Percentiles rank a stretch among this genome's conserved stretches.
phyloP scores from a whole-genome alignment of 352 stramenopile species.

The Globisporangium spinosum region DNA sequence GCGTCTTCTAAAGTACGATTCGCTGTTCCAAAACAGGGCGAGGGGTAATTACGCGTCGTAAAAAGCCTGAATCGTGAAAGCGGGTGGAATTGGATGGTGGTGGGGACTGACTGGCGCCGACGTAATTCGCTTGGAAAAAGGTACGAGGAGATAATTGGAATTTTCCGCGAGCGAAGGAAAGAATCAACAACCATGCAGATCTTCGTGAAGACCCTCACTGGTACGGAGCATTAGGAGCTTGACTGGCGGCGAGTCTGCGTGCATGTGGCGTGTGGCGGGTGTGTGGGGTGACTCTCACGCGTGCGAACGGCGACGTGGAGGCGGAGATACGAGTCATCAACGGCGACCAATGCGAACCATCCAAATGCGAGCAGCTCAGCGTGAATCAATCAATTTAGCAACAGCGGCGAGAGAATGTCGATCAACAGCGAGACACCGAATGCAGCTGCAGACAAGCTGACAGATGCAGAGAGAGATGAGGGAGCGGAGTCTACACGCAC shows the following conservation, averaged over 20 bases:
- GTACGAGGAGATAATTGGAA: constrained; percentile 39
- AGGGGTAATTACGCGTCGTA: constrained; percentile 17
- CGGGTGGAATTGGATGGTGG: constrained; percentile 29
- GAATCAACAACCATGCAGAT: constrained; percentile 63
- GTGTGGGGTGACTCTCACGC: background rate
- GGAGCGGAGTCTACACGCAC: background rate
- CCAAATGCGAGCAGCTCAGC: background rate
- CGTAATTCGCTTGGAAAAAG: background rate
- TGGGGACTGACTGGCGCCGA: constrained; percentile 21
- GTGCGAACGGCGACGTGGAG: background rate
- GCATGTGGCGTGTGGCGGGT: background rate
- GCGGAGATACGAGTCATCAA: background rate
- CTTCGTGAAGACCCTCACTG: constrained; percentile 42
- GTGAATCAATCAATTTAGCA: background rate
- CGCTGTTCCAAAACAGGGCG: background rate
- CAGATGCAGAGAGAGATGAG: background rate
- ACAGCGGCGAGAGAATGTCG: constrained; percentile 1
- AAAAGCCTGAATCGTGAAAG: constrained; percentile 10
- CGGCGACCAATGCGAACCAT: background rate
- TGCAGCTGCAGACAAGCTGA: background rate
- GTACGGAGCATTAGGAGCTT: constrained; percentile 14
- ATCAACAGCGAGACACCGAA: background rate
- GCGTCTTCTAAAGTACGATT: background rate
- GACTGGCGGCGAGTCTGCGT: background rate
- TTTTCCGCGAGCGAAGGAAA: constrained; percentile 53